Evolutionary conservation across 148 eudicot species (phyloP).

Genomic region (Rhododendron griersonianum): DNA sequence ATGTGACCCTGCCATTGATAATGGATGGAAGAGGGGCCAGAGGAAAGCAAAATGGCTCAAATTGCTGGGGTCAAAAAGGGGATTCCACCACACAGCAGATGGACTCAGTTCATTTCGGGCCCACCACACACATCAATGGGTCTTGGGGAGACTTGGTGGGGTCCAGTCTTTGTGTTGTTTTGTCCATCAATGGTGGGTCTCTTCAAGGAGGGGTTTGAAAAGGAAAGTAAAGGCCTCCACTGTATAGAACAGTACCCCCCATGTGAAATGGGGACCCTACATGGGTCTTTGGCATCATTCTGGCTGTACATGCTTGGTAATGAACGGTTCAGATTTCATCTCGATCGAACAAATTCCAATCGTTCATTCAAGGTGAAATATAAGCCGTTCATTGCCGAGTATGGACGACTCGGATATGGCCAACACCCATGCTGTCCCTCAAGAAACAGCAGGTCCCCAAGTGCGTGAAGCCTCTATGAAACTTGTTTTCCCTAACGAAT

Average conservation of each 20-base stretch:
- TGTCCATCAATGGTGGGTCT: background rate
- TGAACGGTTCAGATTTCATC: too few relatives aligned
- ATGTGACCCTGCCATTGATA: background rate
- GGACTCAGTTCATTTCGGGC: conserved; percentile 6
- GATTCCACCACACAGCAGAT: conserved; percentile 1
- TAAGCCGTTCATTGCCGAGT: too few relatives aligned
- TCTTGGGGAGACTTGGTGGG: background rate
- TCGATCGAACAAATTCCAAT: too few relatives aligned
- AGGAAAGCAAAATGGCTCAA: background rate
- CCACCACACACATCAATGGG: background rate
- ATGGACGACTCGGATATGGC: too few relatives aligned
- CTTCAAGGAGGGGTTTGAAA: background rate
- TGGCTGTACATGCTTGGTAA: too few relatives aligned
- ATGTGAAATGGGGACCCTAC: background rate
- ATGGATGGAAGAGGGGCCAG: background rate
- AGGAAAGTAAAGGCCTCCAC: background rate
- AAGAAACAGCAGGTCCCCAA: too few relatives aligned
- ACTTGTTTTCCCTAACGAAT: too few relatives aligned
- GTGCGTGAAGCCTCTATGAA: too few relatives aligned
- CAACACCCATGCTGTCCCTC: too few relatives aligned
- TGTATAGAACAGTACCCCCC: background rate
- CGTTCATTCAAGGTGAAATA: too few relatives aligned
- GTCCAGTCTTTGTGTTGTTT: background rate
- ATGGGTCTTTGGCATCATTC: too few relatives aligned
- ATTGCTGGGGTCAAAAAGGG: background rate